A percentile compares a stretch with the other conserved stretches of the same genome.
phyloP scores from a whole-genome alignment of 768 basidiomycete species.

The Tricholoma sp. region DNA sequence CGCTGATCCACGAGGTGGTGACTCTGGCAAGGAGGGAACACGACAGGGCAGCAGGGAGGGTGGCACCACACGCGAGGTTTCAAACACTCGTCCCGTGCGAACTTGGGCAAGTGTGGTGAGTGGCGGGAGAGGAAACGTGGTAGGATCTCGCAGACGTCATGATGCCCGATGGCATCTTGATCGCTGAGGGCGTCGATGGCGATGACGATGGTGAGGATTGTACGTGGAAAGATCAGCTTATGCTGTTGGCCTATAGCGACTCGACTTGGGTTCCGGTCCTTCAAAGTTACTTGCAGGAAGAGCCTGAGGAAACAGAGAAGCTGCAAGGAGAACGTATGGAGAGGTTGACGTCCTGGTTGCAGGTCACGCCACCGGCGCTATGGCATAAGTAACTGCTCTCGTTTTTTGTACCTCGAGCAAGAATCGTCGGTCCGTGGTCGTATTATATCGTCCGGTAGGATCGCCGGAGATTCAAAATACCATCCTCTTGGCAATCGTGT shows the following conservation, averaged over 20 bases:
- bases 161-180: not conserved
- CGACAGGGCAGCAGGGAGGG: not conserved
- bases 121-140: not conserved
- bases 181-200: not conserved
- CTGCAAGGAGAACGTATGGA: not conserved
- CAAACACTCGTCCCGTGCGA: not conserved
- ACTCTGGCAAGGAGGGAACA: not conserved
- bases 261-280: not conserved
- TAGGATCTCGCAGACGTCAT: not conserved
- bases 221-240: not conserved
- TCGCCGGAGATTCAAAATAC: too few relatives aligned
- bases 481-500: too few relatives aligned
- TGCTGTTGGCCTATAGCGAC: not conserved
- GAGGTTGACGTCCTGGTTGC: not conserved
- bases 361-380: too few relatives aligned
- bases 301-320: not conserved
- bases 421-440: too few relatives aligned
- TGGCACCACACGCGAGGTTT: not conserved
- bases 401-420: too few relatives aligned
- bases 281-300: not conserved
- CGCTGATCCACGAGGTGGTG: not conserved
- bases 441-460: too few relatives aligned
- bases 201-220: not conserved
- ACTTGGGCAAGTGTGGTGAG: not conserved
- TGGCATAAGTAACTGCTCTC: too few relatives aligned